Conservation (phyloP, 108 stramenopile genomes). For the Skeletonema menzelii region DNA sequence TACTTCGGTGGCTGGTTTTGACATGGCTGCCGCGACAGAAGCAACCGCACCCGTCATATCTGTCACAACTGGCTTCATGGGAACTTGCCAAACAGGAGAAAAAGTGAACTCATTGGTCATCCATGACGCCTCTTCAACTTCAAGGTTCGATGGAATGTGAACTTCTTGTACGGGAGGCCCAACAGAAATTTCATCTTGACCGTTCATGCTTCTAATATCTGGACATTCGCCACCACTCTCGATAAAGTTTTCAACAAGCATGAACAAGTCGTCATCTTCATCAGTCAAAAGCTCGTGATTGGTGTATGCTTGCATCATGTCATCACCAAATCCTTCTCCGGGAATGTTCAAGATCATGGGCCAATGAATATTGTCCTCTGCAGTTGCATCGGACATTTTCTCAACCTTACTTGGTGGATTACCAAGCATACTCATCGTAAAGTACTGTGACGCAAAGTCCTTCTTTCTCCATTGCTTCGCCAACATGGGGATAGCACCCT, state of each 20-base stretch:
- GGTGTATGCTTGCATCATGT: conserved; percentile 22
- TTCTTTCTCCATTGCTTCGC: conserved; percentile 64
- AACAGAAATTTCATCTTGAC: not conserved
- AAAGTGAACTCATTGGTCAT: conserved; percentile 47
- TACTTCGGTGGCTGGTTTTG: conserved; percentile 23
- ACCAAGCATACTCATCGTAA: conserved; percentile 42
- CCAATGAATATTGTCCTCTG: conserved; percentile 37
- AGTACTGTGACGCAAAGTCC: conserved; percentile 58
- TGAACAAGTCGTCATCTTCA: not conserved
- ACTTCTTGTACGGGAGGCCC: conserved; percentile 38
- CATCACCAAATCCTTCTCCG: conserved; percentile 59
- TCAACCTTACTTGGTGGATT: conserved; percentile 30
- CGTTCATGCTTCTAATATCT: not conserved
- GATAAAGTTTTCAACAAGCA: conserved; percentile 11
- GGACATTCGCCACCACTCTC: conserved; percentile 7
- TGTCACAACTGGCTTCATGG: conserved; percentile 5
- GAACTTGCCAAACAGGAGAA: conserved; percentile 46
- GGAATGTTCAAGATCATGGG: conserved; percentile 50
- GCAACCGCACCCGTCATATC: conserved; percentile 8
- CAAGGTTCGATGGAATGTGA: conserved; percentile 51
- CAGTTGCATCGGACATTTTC: conserved; percentile 16
- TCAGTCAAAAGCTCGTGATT: not conserved
- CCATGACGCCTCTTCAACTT: conserved; percentile 49
- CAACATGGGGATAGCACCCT: conserved; percentile 23
- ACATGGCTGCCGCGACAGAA: not conserved